These are phyloP conservation scores for Fusarium sp. DNA, from an alignment of 2,329 filamentous ascomycete genomes.

Conservation along the genomic window DNA sequence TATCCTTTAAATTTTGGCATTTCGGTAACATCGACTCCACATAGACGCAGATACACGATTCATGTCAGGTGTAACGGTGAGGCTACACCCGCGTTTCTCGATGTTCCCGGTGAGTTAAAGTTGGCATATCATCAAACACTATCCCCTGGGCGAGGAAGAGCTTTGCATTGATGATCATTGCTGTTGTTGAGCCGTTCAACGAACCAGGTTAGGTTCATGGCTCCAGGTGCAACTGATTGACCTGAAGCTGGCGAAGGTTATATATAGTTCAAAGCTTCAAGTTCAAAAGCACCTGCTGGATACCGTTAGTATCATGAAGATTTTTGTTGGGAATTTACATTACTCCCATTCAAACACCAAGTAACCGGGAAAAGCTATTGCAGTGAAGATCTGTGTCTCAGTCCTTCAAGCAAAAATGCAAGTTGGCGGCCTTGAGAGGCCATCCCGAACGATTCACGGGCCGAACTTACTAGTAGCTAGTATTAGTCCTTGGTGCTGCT, in stretches of 20 bases:
- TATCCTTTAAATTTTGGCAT: background rate
- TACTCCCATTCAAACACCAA: too few species aligned
- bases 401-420: background rate
- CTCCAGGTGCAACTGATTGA: background rate
- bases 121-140: background rate
- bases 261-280: background rate
- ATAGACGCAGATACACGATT: background rate
- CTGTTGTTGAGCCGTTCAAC: background rate
- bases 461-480: background rate
- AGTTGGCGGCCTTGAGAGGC: too few species aligned
- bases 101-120: too few species aligned
- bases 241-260: background rate
- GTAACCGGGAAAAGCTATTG: rapidly evolving
- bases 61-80: background rate
- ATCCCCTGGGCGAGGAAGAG: background rate
- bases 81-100: background rate
- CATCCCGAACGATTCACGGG: background rate
- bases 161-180: background rate
- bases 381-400: background rate
- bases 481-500: too few species aligned
- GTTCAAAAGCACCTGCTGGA: background rate
- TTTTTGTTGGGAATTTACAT: rapidly evolving
- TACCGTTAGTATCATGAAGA: background rate
- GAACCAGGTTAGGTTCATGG: background rate
- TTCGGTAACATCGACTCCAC: background rate